phyloP scores from a whole-genome alignment of 192 early-diverging fungal genomes.

The Spizellomyces sp. region DNA sequence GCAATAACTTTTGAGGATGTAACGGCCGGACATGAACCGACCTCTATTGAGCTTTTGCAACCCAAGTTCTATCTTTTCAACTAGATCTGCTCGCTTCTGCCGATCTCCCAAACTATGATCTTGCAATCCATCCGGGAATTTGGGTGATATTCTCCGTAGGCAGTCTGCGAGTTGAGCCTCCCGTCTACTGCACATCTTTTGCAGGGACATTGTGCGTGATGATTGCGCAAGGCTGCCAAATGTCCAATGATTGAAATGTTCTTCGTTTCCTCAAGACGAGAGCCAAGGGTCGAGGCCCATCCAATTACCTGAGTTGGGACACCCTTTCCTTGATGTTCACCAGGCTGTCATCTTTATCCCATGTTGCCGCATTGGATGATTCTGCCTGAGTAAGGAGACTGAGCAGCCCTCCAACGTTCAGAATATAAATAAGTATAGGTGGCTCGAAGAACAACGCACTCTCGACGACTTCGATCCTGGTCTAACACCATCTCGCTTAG shows the following conservation, averaged over 20 bases:
- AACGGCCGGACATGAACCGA: too few species aligned
- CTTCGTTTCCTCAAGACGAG: too few species aligned
- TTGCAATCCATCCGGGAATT: not conserved
- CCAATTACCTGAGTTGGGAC: not conserved
- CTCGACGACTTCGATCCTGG: not conserved
- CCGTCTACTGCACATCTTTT: not conserved
- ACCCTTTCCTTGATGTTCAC: not conserved
- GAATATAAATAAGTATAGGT: not conserved
- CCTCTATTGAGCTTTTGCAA: too few species aligned
- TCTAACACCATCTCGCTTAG: not conserved
- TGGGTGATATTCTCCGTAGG: not conserved
- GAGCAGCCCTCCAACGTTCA: not conserved
- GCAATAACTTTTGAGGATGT: too few species aligned
- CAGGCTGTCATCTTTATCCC: conserved; percentile 1
- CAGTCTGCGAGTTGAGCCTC: not conserved
- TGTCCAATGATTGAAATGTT: not conserved
- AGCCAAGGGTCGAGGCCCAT: not conserved
- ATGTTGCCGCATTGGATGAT: not conserved
- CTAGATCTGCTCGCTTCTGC: too few species aligned
- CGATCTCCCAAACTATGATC: not conserved
- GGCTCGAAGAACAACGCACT: too few species aligned
- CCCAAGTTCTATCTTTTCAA: too few species aligned
- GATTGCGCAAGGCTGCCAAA: not conserved
- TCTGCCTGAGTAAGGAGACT: not conserved
- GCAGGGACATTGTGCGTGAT: not conserved